Percentiles rank a stretch among this genome's conserved stretches.
Evolutionary conservation across 176 grass and related monocot species (phyloP).

Genomic region (Coix lacrymajobi): DNA sequence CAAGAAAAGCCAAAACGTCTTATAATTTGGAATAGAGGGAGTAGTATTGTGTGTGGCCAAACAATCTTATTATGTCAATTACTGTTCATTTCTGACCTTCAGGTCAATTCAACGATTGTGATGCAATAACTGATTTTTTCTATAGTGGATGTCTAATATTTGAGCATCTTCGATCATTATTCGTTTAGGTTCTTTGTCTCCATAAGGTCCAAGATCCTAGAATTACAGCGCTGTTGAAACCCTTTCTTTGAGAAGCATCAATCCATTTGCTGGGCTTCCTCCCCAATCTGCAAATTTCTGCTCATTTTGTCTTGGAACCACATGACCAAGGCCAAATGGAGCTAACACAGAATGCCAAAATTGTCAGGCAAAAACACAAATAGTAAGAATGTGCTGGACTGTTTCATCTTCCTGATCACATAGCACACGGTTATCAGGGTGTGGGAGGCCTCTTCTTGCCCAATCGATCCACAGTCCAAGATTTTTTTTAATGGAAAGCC

Average conservation of each 20-base stretch:
- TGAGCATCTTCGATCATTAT: background rate
- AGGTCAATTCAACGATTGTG: background rate
- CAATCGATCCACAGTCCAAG: background rate
- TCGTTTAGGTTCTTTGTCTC: background rate
- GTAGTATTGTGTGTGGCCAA: background rate
- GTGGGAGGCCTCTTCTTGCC: background rate
- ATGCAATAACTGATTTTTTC: background rate
- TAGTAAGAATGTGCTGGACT: background rate
- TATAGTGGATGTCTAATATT: background rate
- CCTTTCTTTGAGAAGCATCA: background rate
- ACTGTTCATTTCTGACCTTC: background rate
- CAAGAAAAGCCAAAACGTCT: too few species aligned
- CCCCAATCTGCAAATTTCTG: background rate
- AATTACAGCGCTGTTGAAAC: background rate
- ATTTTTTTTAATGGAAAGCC: background rate
- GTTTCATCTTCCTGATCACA: background rate
- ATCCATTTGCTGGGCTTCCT: background rate
- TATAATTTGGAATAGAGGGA: too few species aligned
- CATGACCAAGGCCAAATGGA: too few species aligned
- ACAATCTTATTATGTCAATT: background rate
- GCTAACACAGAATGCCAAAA: background rate
- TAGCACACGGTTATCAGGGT: background rate
- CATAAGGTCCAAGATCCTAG: background rate
- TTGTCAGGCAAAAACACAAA: background rate
- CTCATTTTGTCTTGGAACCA: background rate